A percentile compares a stretch with the other conserved stretches of the same genome.
phyloP scores from a whole-genome alignment of 805 yeast species.

The Ascoidea tarda region DNA sequence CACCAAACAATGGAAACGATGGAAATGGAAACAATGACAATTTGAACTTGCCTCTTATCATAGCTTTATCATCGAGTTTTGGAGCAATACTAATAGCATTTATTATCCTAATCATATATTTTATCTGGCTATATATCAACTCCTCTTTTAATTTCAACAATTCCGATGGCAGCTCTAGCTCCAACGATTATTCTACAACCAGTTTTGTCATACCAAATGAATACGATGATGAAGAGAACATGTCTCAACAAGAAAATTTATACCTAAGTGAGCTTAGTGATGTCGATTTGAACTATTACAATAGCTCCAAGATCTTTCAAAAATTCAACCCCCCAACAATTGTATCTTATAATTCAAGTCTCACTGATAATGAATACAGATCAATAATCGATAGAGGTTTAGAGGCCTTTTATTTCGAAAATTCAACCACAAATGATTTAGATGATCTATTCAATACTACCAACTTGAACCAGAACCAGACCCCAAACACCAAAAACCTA shows the following conservation, averaged over 20 bases:
- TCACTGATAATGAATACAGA: constrained; percentile 5
- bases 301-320: constrained; percentile 1
- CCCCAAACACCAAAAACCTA: not conserved
- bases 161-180: not conserved
- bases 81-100: constrained; percentile 6
- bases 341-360: constrained; percentile 4
- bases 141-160: not conserved
- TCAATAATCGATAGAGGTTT: constrained; percentile 9
- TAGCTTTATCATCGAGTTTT: constrained; percentile 4
- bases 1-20: too few species aligned
- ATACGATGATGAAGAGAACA: constrained; percentile 1
- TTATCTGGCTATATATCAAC: constrained; percentile 5
- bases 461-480: not conserved
- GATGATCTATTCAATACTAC: not conserved
- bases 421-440: not conserved
- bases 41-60: constrained; percentile 5
- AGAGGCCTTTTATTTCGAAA: constrained; percentile 9
- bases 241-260: constrained; percentile 3
- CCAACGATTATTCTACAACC: not conserved
- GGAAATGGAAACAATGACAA: too few species aligned
- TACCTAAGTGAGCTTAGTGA: constrained; percentile 2
- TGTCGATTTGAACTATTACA: constrained; percentile 1
- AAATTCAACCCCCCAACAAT: constrained; percentile 4
- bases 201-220: constrained; percentile 1
- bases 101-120: constrained; percentile 7